Conservation (phyloP, 306 rosid genomes). For the Crataegus laevigata region DNA sequence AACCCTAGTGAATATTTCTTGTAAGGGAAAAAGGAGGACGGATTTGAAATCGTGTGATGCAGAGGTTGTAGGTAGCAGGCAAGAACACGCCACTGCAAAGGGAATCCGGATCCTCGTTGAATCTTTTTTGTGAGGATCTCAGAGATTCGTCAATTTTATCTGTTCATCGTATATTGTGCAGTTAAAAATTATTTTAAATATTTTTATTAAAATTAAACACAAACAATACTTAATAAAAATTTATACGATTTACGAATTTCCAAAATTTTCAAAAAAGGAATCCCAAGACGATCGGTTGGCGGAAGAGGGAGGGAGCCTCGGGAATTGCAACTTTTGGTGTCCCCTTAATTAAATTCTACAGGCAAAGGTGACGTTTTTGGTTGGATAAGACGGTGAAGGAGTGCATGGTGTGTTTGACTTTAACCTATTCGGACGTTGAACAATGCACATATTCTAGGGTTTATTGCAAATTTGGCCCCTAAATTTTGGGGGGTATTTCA, state of each 20-base stretch:
- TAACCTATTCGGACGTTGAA: background rate
- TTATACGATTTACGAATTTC: too few species aligned
- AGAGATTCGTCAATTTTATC: too few species aligned
- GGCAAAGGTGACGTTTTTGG: constrained; percentile 18
- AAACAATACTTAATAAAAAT: too few species aligned
- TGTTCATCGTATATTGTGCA: too few species aligned
- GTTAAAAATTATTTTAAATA: too few species aligned
- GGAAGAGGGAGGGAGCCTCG: background rate
- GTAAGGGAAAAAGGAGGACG: background rate
- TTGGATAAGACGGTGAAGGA: constrained; percentile 21
- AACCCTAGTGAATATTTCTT: background rate
- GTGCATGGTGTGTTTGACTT: constrained; percentile 11
- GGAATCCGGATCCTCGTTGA: too few species aligned
- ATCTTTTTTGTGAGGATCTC: too few species aligned
- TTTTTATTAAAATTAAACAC: too few species aligned
- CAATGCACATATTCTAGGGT: background rate
- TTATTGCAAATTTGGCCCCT: background rate
- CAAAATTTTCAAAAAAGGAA: too few species aligned
- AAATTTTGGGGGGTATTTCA: too few species aligned
- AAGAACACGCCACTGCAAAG: constrained; percentile 2
- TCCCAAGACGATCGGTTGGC: too few species aligned
- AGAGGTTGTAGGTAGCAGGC: background rate
- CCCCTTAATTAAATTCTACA: constrained; percentile 9
- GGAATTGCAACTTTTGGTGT: constrained; percentile 25
- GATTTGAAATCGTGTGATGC: background rate